Evolutionary conservation across 1,284 basidiomycete genomes (phyloP).

Genomic region (Tetrapyrgos nigripes): DNA sequence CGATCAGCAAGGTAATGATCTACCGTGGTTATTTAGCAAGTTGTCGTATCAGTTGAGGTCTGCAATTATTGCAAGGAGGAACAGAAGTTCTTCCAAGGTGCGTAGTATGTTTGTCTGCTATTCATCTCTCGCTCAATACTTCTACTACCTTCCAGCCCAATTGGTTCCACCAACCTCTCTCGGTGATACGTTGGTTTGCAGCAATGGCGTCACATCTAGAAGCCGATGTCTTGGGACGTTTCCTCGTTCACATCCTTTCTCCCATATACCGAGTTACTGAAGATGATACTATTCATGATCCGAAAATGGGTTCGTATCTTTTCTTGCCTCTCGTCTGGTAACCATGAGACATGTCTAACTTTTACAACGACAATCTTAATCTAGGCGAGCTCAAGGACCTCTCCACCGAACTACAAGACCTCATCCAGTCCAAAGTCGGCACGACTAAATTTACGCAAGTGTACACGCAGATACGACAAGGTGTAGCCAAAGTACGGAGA

Average conservation of each 20-base stretch:
- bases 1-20: constrained; percentile 55
- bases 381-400: constrained; percentile 88
- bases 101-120: constrained; percentile 27
- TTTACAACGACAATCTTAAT: constrained; percentile 9
- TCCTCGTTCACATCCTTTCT: constrained; percentile 85
- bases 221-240: constrained; percentile 59
- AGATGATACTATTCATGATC: constrained; percentile 81
- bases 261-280: constrained; percentile 90
- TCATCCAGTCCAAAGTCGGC: constrained; percentile 88
- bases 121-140: constrained; percentile 6
- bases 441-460: constrained; percentile 79
- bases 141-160: constrained; percentile 33
- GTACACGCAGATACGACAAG: constrained; percentile 85
- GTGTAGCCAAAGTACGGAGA: constrained; percentile 70
- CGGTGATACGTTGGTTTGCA: constrained; percentile 93
- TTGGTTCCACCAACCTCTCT: constrained; percentile 84
- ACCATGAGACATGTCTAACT: not conserved
- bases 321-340: not conserved
- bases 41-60: constrained; percentile 89
- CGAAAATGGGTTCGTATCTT: constrained; percentile 74
- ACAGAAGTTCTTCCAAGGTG: constrained; percentile 54
- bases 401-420: constrained; percentile 86
- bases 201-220: constrained; percentile 85
- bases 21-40: constrained; percentile 94
- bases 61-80: constrained; percentile 72